phyloP scores from a whole-genome alignment of 2,329 filamentous ascomycete species.

The Dactylellina cionopaga region DNA sequence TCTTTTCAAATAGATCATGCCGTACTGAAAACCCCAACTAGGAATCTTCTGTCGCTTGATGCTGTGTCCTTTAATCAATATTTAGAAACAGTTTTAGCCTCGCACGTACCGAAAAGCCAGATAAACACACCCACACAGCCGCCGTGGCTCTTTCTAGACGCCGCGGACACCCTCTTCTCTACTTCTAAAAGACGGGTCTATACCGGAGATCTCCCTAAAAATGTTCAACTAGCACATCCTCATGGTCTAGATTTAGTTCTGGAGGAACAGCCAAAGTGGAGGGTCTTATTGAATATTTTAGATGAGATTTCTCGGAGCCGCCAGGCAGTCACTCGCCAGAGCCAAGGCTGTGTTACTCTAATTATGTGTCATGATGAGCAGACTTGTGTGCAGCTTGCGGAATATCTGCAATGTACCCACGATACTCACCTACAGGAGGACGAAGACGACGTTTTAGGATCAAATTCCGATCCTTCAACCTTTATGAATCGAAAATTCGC shows the following conservation, averaged over 20 bases:
- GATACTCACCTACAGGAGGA: slow-evolving; percentile 67
- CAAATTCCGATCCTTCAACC: not conserved
- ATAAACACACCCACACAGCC: slow-evolving; percentile 89
- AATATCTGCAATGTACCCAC: slow-evolving; percentile 92
- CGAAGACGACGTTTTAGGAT: slow-evolving; percentile 58
- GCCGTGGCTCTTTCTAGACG: slow-evolving; percentile 95
- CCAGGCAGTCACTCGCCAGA: slow-evolving; percentile 81
- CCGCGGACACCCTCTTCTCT: slow-evolving; percentile 91
- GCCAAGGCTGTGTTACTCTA: slow-evolving; percentile 88
- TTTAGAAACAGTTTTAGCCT: slow-evolving; percentile 90
- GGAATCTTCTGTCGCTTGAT: slow-evolving; percentile 81
- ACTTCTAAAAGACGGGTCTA: slow-evolving; percentile 90
- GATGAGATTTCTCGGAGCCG: slow-evolving; percentile 92
- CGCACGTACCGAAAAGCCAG: slow-evolving; percentile 86
- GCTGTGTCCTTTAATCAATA: slow-evolving; percentile 91
- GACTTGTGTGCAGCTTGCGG: slow-evolving; percentile 86
- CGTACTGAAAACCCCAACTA: slow-evolving; percentile 53
- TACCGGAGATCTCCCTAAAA: slow-evolving; percentile 73
- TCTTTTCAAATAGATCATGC: not conserved
- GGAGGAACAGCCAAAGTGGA: slow-evolving; percentile 96
- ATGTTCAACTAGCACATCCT: slow-evolving; percentile 68
- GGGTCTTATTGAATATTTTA: slow-evolving; percentile 84
- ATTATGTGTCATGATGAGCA: slow-evolving; percentile 94
- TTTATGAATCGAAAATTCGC: slow-evolving; percentile 82
- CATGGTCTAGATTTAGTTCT: slow-evolving; percentile 75